Evolutionary conservation across 2,329 filamentous ascomycete genomes (phyloP), one percentile per base, ranked within the genome.

Genomic region (Phyllosticta citribraziliensis): DNA sequence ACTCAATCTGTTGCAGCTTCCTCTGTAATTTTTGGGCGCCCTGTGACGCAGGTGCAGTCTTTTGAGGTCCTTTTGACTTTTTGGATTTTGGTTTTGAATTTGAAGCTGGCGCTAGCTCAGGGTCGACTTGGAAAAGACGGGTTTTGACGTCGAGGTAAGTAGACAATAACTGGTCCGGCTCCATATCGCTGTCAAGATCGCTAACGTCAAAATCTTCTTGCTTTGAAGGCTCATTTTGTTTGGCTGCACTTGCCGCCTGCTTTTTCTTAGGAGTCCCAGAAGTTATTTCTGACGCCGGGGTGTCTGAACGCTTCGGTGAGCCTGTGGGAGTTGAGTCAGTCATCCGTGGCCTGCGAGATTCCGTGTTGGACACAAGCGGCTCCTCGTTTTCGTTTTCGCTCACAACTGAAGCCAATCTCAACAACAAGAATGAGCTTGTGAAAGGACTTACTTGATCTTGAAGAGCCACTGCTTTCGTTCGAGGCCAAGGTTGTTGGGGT

Each of bases 1-100:
- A 87, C 68, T 94, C 88, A 52, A 97, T 89, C 63, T 83, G 83
- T 47, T 85, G 81, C 50, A 97, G 76, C 70, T 92, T 95, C 17
- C 86, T 84, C 51, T 87, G 80, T 2, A 96, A 74, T 66, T 86
- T 89, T 10, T 82, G 81, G 52, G 85, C 77, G 63, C 84, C 81
- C 22, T 82, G 72, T 17, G 69, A 69, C 30, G 68, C 65, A n/a
- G 54, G 10, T 11, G 30, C n/a, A 17, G 12, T 10, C 33, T 55
- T 33, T n/a, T 59, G 27, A 61, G 58, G 40, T 64, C 61, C 62
- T 52, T 60, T 61, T 54, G 65, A 76, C 65, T 76, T 79, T n/a
- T 67, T 66, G 17, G 66, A 57, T 20, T 66, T 67, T 4, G 63
- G 53, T 17, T 47, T 56, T 35, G 54, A 22, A 19, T 56, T 52